Evolutionary conservation across 2,329 filamentous ascomycete species (phyloP).

Genomic region (Penicillium sp.): DNA sequence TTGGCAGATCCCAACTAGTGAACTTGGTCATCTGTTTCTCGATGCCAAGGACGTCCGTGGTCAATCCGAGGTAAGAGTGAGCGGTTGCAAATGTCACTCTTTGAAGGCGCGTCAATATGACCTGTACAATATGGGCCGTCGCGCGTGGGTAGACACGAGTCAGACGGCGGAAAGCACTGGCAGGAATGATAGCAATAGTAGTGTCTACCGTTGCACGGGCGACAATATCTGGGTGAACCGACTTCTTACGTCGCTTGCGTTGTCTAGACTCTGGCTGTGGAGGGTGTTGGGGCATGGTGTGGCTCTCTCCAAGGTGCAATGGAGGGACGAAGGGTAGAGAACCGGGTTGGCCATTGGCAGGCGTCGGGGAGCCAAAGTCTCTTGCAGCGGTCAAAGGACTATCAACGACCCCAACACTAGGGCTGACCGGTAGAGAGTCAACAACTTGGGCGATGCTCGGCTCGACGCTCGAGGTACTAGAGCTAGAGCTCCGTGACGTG

Average conservation of each 20-base stretch:
- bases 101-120: conserved; percentile 91
- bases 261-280: conserved; percentile 21
- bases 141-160: conserved; percentile 95
- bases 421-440: conserved; percentile 42
- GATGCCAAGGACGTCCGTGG: conserved; percentile 85
- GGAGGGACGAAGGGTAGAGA: conserved; percentile 66
- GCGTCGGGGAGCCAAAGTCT: conserved; percentile 21
- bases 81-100: conserved; percentile 92
- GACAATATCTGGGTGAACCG: conserved; percentile 93
- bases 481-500: conserved; percentile 57
- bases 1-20: conserved; percentile 86
- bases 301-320: conserved; percentile 63
- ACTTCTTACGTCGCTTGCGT: conserved; percentile 52
- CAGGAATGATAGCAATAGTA: conserved; percentile 96
- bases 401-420: conserved; percentile 25
- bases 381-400: conserved; percentile 27
- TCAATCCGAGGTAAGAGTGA: conserved; percentile 89
- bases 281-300: conserved; percentile 28
- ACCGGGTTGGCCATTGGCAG: conserved; percentile 27
- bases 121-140: conserved; percentile 94
- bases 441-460: conserved; percentile 29
- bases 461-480: conserved; percentile 35
- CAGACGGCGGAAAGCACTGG: conserved; percentile 87
- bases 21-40: conserved; percentile 93
- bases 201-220: conserved; percentile 95